Conservation (phyloP, 2,329 filamentous ascomycete species). For the Ascochyta rabiei region DNA sequence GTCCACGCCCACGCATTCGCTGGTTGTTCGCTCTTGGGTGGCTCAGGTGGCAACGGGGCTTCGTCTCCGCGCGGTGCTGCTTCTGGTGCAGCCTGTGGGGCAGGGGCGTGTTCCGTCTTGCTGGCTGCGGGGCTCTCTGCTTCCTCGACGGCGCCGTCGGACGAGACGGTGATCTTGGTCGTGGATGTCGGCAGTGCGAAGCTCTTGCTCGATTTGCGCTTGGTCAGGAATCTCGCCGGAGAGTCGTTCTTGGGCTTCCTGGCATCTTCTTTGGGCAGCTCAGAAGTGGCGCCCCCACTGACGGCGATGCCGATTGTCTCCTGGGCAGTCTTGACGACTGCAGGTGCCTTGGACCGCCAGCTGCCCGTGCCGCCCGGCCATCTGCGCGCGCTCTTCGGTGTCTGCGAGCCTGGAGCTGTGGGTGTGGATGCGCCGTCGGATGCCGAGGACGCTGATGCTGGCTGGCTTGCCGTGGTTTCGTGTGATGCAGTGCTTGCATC, state of each 20-base stretch:
- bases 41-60: conserved; percentile 54
- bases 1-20: conserved; percentile 49
- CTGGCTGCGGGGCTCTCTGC: conserved; percentile 29
- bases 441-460: conserved; percentile 21
- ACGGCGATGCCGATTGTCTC: conserved; percentile 54
- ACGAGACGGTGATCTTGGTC: conserved; percentile 54
- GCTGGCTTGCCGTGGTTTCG: conserved; percentile 19
- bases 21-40: conserved; percentile 25
- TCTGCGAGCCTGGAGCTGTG: conserved; percentile 23
- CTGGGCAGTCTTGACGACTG: conserved; percentile 53
- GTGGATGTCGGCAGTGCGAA: conserved; percentile 52
- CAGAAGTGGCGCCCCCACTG: conserved; percentile 51
- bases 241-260: conserved; percentile 37
- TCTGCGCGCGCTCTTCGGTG: conserved; percentile 35
- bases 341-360: conserved; percentile 55
- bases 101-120: conserved; percentile 18
- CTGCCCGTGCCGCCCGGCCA: conserved; percentile 54
- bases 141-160: conserved; percentile 42
- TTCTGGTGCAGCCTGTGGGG: conserved; percentile 12
- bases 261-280: conserved; percentile 42
- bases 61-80: conserved; percentile 31
- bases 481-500: conserved; percentile 23
- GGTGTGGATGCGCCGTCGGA: conserved; percentile 23
- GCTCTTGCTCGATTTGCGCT: conserved; percentile 55
- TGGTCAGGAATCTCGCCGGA: conserved; percentile 48